Base-by-base conservation (phyloP, 352 stramenopile species). In the Globisporangium cylindrosporum region DNA sequence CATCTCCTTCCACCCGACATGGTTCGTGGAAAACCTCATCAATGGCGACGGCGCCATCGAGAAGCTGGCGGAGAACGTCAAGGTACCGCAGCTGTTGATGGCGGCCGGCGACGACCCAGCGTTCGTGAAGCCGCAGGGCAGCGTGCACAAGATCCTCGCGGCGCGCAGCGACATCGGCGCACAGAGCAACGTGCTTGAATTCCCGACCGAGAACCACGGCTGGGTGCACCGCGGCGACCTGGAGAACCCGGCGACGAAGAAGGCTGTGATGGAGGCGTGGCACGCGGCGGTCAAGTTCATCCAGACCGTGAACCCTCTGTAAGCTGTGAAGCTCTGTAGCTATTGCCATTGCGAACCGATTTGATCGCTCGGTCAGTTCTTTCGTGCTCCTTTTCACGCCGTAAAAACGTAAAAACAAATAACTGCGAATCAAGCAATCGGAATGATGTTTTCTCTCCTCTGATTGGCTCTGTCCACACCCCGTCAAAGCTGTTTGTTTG, bases 141-240 rank as follows among this genome's bases (percentile, higher is more conserved):
- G 75, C 70, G 84, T 95, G 64, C 64, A 92, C 71, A 90, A 86
- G 74, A 92, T 92, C 68, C 68, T 94, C 43, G 77, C 76, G 67
- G 71, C 72, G 25, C 80, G 80, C 57, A 64, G 73, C 1, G 80
- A 88, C 59, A 85, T 88, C 53, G 77, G 74, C 22, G 58, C 77
- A 12, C 69, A 84, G 61, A 90, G 82, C 48, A 76, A 89, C 27
- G 83, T 89, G 66, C 64, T 89, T 61, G 73, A 90, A 32, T 96
- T 93, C 64, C 71, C 82, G 12, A 73, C 88, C 64, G 71, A 88
- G 78, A 82, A 87, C 22, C 88, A 96, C 74, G 88, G 88, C 46
- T 96, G 86, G 86, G 85, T 94, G 66, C 81, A 93, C 73, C 88
- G 88, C 66, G 85, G 86, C 61, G 88, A 96, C 78, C 76, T 93